Evolutionary conservation across 176 grass and related monocot genomes (phyloP), one percentile per base, ranked within the genome.

Genomic region (Pontederia crassipes): DNA sequence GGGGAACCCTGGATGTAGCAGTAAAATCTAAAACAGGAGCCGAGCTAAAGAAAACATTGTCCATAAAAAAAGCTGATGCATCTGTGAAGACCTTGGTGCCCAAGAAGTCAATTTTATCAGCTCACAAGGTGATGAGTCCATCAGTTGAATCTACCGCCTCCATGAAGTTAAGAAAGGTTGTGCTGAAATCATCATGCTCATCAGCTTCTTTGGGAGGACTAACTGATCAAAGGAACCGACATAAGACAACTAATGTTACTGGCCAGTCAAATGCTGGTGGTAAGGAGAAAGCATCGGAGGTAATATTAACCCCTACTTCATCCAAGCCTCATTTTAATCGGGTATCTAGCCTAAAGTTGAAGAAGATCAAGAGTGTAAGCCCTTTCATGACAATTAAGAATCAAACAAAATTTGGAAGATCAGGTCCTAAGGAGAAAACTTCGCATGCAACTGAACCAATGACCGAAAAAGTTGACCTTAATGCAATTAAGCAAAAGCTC

Each of bases 231-330:
- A 81, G 77, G 49, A 81, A 55, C 16, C 26, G 15, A n/a, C 12
- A 40, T 24, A 82, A 68, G 47, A 54, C 55, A 50, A 54, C 14
- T 51, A 80, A 63, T 68, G 63, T 17, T 77, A 45, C 61, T 62
- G 45, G 55, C 46, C 8, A n/a, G 45, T 55, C 77, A 55, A 80
- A 69, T 18, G 64, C 59, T 69, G 56, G 35, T 56, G 73, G 72
- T 55, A 66, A 52, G 16, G 67, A 86, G 29, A 65, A 27, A 46
- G 47, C 28, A 58, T 6, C 54, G 14, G 70, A 54, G 69, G 63
- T 61, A 48, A n/a, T 73, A 17, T 82, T 85, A 69, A 63, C 75
- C n/a, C 69, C 76, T 75, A 54, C 15, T 57, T 69, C 71, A 14
- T 7, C 70, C 54, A 95, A 79, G 51, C 55, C 74, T 71, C 55